Evolutionary conservation across 805 yeast species (phyloP).

Genomic region (Teunomyces lycoperdinae): DNA sequence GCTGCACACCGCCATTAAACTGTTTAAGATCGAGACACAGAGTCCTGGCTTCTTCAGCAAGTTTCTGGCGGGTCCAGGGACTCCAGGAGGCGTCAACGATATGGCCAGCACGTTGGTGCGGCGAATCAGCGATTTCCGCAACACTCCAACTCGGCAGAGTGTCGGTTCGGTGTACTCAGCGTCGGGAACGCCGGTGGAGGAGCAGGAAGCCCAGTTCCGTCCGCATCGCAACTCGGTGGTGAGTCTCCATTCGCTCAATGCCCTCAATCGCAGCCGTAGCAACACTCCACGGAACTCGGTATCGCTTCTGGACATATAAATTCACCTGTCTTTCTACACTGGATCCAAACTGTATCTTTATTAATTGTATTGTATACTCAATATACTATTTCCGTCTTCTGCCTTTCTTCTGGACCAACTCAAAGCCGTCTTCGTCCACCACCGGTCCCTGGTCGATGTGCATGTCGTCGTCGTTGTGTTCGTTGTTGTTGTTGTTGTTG

Average conservation of each 20-base stretch:
- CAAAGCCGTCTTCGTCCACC: constrained; percentile 94
- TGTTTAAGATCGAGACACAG: constrained; percentile 43
- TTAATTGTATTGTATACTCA: background rate
- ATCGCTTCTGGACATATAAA: constrained; percentile 10
- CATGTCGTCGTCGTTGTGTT: constrained; percentile 21
- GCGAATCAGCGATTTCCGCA: constrained; percentile 45
- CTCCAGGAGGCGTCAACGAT: constrained; percentile 43
- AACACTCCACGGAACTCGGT: constrained; percentile 36
- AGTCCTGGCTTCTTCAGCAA: constrained; percentile 20
- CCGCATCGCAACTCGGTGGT: constrained; percentile 28
- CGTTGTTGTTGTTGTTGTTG: constrained; percentile 25
- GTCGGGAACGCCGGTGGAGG: constrained; percentile 28
- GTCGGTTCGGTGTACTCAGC: constrained; percentile 19
- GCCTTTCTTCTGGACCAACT: constrained; percentile 76
- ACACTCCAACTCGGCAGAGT: constrained; percentile 25
- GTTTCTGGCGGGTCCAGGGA: constrained; percentile 19
- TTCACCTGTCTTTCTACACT: too few relatives aligned
- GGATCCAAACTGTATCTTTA: too few relatives aligned
- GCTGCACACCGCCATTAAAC: constrained; percentile 47
- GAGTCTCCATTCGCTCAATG: constrained; percentile 39
- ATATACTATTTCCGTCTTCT: constrained; percentile 22
- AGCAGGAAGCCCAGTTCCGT: constrained; percentile 22
- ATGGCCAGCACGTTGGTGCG: constrained; percentile 48
- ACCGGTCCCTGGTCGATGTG: constrained; percentile 52
- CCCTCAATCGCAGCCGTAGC: constrained; percentile 34